These are phyloP conservation scores for Orbilia blumenaviensis DNA, from an alignment of 2,329 filamentous ascomycete species.

Conservation along the genomic window DNA sequence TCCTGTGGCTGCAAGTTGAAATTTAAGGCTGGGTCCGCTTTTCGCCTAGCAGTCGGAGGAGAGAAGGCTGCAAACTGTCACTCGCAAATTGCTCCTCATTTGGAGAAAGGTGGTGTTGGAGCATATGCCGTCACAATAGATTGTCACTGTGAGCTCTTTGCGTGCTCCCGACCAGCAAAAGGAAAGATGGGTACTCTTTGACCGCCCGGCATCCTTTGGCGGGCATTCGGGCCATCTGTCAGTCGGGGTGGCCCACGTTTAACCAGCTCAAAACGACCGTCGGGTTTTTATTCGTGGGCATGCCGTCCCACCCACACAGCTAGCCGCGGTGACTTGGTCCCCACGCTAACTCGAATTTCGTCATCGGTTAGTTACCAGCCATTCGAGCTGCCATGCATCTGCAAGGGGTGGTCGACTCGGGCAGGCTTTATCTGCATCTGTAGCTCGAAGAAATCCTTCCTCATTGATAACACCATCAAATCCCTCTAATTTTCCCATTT, in stretches of 20 bases:
- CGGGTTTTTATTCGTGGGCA: constrained; percentile 25
- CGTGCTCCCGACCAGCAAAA: not conserved
- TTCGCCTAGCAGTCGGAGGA: not conserved
- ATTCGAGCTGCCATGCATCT: constrained; percentile 14
- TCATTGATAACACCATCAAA: not conserved
- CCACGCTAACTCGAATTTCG: constrained; percentile 35
- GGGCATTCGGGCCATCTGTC: constrained; percentile 21
- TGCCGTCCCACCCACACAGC: constrained; percentile 1
- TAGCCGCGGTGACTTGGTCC: constrained; percentile 7
- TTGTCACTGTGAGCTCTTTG: constrained; percentile 4
- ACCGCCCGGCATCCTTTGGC: constrained; percentile 2
- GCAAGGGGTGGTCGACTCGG: constrained; percentile 23
- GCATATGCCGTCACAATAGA: not conserved
- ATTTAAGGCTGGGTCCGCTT: constrained; percentile 8
- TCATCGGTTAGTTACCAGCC: constrained; percentile 30
- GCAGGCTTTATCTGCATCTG: constrained; percentile 22
- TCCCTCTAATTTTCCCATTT: too few relatives aligned
- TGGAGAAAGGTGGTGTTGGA: not conserved
- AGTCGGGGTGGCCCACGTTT: not conserved
- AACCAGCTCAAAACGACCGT: constrained; percentile 23
- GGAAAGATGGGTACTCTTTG: not conserved
- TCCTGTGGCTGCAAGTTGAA: constrained; percentile 8
- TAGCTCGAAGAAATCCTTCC: not conserved
- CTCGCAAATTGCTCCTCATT: not conserved
- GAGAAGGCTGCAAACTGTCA: not conserved